A percentile compares a stretch with the other conserved stretches of the same genome.
Evolutionary conservation across 1,284 basidiomycete genomes (phyloP).

Genomic region (Neolentinus lepideus): DNA sequence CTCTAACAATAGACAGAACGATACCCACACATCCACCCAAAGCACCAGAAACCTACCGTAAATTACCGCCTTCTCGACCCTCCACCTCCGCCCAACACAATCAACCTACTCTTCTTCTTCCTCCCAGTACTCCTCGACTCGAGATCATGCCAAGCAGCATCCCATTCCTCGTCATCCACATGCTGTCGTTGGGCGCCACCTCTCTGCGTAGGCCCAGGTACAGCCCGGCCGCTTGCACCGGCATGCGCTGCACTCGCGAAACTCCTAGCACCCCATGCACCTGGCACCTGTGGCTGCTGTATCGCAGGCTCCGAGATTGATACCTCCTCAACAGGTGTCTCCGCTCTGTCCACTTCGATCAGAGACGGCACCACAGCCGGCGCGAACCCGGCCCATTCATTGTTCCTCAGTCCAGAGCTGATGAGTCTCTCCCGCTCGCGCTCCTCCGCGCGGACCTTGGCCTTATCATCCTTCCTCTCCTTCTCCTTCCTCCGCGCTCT

Average conservation of each 20-base stretch:
- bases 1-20: neutral
- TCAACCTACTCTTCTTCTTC: conserved; percentile 54
- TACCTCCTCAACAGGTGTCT: conserved; percentile 15
- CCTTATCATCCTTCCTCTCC: conserved; percentile 76
- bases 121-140: conserved; percentile 50
- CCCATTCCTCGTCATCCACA: conserved; percentile 71
- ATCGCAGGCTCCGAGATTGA: conserved; percentile 8
- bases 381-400: conserved; percentile 16
- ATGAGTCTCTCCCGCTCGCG: conserved; percentile 46
- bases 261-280: conserved; percentile 72
- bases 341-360: conserved; percentile 6
- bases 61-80: conserved; percentile 29
- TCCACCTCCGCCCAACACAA: conserved; percentile 62
- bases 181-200: conserved; percentile 17
- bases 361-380: conserved; percentile 11
- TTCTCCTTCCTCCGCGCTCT: conserved; percentile 72
- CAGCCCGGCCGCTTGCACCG: conserved; percentile 13
- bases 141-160: conserved; percentile 76
- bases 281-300: conserved; percentile 27
- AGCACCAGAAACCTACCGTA: neutral
- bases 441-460: conserved; percentile 74
- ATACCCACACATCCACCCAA: conserved; percentile 16
- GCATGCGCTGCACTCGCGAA: conserved; percentile 71
- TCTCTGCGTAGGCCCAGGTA: conserved; percentile 15
- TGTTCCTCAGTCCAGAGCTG: conserved; percentile 14